These are phyloP conservation scores for Inga leiocalycina DNA, from an alignment of 306 rosid genomes.

Conservation along the genomic window DNA sequence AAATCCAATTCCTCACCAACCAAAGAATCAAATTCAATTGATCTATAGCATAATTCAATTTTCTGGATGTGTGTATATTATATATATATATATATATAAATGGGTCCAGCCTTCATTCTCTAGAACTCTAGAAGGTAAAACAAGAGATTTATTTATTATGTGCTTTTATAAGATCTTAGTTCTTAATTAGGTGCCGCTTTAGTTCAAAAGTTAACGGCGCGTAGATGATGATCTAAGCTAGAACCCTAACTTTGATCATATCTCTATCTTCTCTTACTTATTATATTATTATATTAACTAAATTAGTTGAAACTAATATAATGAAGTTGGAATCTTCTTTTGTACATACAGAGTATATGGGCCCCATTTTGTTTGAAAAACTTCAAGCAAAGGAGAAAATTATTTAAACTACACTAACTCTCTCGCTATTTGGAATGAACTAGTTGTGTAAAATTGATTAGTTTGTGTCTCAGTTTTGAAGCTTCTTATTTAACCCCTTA, in stretches of 20 bases:
- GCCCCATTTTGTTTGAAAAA: constrained; percentile 16
- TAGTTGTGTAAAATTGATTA: not conserved
- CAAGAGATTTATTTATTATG: not conserved
- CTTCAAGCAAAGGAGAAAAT: not conserved
- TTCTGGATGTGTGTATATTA: not conserved
- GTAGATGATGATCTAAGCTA: not conserved
- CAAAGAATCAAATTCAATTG: not conserved
- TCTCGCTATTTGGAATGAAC: not conserved
- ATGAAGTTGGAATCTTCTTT: not conserved
- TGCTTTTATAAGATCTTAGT: not conserved
- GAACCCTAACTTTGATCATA: constrained; percentile 10
- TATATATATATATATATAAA: not conserved
- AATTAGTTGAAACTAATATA: constrained; percentile 6
- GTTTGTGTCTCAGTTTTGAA: not conserved
- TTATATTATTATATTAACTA: not conserved
- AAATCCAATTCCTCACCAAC: constrained; percentile 18
- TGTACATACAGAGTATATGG: not conserved
- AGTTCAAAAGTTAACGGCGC: constrained; percentile 1
- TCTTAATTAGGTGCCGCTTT: not conserved
- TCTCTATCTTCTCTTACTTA: not conserved
- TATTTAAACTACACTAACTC: not conserved
- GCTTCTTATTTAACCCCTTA: not conserved
- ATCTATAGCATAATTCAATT: not conserved
- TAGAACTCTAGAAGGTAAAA: not conserved
- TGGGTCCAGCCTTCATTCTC: not conserved